Conservation (phyloP, 2,329 filamentous ascomycete species). For the Periconia macrospinosa region DNA sequence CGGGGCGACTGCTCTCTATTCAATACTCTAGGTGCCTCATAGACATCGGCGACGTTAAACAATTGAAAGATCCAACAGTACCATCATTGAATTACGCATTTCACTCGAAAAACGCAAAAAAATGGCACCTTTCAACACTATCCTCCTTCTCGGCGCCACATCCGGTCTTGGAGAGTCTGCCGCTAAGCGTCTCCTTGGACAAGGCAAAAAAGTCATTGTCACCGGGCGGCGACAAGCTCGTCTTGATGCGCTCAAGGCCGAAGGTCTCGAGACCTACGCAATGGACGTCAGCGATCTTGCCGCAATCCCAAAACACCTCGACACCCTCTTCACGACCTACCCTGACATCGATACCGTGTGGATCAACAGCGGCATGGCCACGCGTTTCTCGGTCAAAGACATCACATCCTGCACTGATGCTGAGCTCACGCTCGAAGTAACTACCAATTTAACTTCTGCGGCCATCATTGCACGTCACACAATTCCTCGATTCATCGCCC, state of each 20-base stretch:
- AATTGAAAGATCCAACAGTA: no score
- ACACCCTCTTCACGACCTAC: background rate
- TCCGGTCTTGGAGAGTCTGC: conserved; percentile 58
- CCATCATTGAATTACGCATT: no score
- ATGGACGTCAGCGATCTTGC: conserved; percentile 6
- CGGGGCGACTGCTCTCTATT: no score
- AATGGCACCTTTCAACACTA: conserved; percentile 1
- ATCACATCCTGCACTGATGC: conserved; percentile 1
- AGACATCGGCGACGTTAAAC: no score
- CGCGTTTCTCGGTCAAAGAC: conserved; percentile 4
- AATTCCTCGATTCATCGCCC: background rate
- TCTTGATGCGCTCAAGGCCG: background rate
- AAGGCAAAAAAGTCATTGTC: conserved; percentile 50
- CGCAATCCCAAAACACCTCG: background rate
- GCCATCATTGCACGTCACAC: conserved; percentile 2
- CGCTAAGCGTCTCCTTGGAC: conserved; percentile 48
- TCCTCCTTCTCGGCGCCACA: conserved; percentile 47
- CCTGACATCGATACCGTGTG: conserved; percentile 8
- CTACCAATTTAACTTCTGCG: conserved; percentile 4
- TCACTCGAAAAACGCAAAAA: no score
- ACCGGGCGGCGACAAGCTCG: background rate
- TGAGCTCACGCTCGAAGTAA: conserved; percentile 3
- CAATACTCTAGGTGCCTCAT: no score
- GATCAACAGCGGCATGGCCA: conserved; percentile 6
- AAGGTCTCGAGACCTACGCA: conserved; percentile 2